phyloP scores from a whole-genome alignment of 2,329 filamentous ascomycete species.

The Teratosphaeria gauchensis region DNA sequence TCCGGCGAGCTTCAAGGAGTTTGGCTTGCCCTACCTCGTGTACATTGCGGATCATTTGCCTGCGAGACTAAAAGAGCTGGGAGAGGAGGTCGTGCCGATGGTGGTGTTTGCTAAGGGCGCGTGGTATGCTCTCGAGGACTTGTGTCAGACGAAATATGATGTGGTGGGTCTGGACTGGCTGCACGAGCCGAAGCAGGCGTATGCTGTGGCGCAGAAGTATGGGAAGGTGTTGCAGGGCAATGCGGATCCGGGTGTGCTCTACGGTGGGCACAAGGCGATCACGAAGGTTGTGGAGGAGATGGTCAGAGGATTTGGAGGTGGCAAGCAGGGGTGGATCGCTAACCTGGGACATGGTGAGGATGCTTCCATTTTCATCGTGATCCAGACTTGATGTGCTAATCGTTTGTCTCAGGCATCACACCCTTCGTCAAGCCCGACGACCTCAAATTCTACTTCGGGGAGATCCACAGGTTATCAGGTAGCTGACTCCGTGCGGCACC shows the following conservation, averaged over 20 bases:
- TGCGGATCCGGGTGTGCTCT: slow-evolving; percentile 86
- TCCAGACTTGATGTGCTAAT: not conserved
- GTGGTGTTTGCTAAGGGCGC: slow-evolving; percentile 97
- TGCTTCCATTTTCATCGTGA: not conserved
- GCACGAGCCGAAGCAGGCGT: slow-evolving; percentile 76
- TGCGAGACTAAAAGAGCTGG: slow-evolving; percentile 60
- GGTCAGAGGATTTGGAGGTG: slow-evolving; percentile 73
- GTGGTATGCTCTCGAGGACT: slow-evolving; percentile 83
- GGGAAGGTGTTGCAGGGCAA: slow-evolving; percentile 86
- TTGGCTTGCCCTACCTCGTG: slow-evolving; percentile 76
- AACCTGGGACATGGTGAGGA: slow-evolving; percentile 85
- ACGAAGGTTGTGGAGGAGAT: slow-evolving; percentile 74
- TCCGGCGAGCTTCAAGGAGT: slow-evolving; percentile 70
- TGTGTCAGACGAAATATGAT: slow-evolving; percentile 83
- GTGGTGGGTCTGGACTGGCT: slow-evolving; percentile 94
- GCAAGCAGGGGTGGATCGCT: slow-evolving; percentile 89
- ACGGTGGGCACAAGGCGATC: slow-evolving; percentile 73
- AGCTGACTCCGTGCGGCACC: slow-evolving; percentile 21
- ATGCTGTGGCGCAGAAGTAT: slow-evolving; percentile 59
- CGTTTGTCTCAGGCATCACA: slow-evolving; percentile 60
- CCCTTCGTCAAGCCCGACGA: slow-evolving; percentile 90
- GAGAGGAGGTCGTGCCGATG: slow-evolving; percentile 79
- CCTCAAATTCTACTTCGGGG: slow-evolving; percentile 85
- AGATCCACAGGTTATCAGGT: slow-evolving; percentile 56
- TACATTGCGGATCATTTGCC: slow-evolving; percentile 79